Percentiles rank a stretch among this genome's conserved stretches.
Conservation (phyloP, 108 stramenopile species). For the Fistulifera pelliculosa region DNA sequence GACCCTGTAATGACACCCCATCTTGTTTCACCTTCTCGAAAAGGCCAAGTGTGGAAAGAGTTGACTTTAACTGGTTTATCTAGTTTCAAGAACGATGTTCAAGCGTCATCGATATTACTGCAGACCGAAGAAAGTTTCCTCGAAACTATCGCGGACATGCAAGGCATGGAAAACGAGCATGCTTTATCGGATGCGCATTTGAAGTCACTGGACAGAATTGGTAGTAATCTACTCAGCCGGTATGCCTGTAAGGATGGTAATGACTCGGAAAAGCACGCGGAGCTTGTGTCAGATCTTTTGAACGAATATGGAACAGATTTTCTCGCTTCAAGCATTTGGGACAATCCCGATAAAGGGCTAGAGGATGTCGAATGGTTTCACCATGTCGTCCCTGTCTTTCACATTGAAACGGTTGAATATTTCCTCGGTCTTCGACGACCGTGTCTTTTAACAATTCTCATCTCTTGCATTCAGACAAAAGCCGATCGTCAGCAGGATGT, state of each 20-base stretch:
- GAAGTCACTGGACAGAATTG: slow-evolving; percentile 33
- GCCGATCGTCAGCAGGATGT: no score
- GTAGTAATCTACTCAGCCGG: slow-evolving; percentile 41
- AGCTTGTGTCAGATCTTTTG: slow-evolving; percentile 47
- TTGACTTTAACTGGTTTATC: slow-evolving; percentile 39
- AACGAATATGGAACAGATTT: no score
- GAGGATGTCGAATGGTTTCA: no score
- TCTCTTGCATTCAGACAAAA: no score
- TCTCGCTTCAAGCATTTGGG: no score
- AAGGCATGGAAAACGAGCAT: background rate
- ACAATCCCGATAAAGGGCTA: no score
- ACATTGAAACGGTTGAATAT: no score
- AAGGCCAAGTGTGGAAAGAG: slow-evolving; percentile 53
- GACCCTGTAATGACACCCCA: slow-evolving; percentile 49
- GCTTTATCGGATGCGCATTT: slow-evolving; percentile 14
- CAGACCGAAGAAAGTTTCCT: slow-evolving; percentile 48
- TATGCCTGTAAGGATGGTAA: slow-evolving; percentile 27
- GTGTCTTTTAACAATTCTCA: no score
- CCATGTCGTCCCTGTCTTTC: no score
- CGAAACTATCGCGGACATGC: slow-evolving; percentile 14
- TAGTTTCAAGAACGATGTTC: slow-evolving; percentile 46
- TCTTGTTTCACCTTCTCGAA: slow-evolving; percentile 46
- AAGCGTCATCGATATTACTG: slow-evolving; percentile 67
- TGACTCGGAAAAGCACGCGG: slow-evolving; percentile 32
- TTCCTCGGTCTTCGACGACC: no score